A percentile compares a stretch with the other conserved stretches of the same genome.
Evolutionary conservation across 805 yeast species (phyloP).

Genomic region (Brettanomyces naardenensis): DNA sequence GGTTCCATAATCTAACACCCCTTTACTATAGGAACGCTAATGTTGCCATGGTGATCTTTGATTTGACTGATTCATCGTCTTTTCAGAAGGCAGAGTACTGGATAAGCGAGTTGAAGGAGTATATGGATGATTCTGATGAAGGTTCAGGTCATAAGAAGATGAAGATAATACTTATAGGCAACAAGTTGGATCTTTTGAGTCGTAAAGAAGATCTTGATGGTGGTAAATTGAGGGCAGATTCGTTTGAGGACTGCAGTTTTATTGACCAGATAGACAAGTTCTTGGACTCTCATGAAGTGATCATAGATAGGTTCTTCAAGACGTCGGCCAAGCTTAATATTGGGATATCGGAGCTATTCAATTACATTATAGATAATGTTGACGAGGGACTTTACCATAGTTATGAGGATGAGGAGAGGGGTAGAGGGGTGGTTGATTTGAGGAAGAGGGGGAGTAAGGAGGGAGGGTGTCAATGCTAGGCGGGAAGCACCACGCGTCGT

Average conservation of each 20-base stretch:
- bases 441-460: neutral
- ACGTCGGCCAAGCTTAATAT: slow-evolving; percentile 70
- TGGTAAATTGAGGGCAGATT: slow-evolving; percentile 1
- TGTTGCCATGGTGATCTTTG: slow-evolving; percentile 84
- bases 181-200: slow-evolving; percentile 59
- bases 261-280: slow-evolving; percentile 15
- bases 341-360: slow-evolving; percentile 44
- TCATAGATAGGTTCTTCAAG: slow-evolving; percentile 20
- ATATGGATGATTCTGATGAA: slow-evolving; percentile 17
- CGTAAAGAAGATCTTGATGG: slow-evolving; percentile 10
- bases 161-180: slow-evolving; percentile 59
- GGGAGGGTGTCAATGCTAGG: slow-evolving; percentile 17
- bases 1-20: slow-evolving; percentile 77
- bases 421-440: slow-evolving; percentile 18
- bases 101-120: slow-evolving; percentile 65
- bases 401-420: slow-evolving; percentile 8
- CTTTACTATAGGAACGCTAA: slow-evolving; percentile 78
- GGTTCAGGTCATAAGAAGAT: slow-evolving; percentile 14
- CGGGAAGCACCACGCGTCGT: neutral
- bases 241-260: slow-evolving; percentile 15
- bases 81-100: slow-evolving; percentile 76
- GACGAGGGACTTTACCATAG: slow-evolving; percentile 21
- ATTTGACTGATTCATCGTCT: slow-evolving; percentile 46
- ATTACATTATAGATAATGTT: slow-evolving; percentile 21
- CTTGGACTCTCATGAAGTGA: slow-evolving; percentile 13